These are phyloP conservation scores for Dactylellina drechsleri DNA, from an alignment of 2,329 filamentous ascomycete genomes.

Conservation along the genomic window DNA sequence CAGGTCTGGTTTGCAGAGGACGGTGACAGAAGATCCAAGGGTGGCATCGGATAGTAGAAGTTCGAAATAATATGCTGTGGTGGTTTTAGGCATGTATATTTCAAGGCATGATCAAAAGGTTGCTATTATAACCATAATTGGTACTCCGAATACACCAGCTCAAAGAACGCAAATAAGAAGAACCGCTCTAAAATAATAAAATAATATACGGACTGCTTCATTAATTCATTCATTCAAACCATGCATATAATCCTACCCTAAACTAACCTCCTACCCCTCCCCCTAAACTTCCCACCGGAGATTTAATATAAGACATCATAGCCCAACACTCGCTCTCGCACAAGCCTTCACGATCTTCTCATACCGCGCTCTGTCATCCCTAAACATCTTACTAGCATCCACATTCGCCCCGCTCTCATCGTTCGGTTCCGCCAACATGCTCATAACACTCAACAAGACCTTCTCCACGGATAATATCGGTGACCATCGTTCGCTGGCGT, in stretches of 20 bases:
- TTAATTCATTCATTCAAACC: too few species aligned
- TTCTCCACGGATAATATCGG: conserved; percentile 98
- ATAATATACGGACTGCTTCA: too few species aligned
- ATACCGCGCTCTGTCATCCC: conserved; percentile 83
- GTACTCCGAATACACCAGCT: neutral
- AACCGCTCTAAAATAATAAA: too few species aligned
- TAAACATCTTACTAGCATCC: conserved; percentile 96
- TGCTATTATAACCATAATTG: neutral
- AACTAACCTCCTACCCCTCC: too few species aligned
- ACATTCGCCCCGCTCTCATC: conserved; percentile 97
- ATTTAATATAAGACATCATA: conserved; percentile 64
- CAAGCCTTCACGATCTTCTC: conserved; percentile 85
- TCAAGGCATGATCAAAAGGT: neutral
- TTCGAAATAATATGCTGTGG: too few species aligned
- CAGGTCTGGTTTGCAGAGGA: too few species aligned
- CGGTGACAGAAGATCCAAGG: neutral
- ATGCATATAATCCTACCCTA: too few species aligned
- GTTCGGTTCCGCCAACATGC: conserved; percentile 96
- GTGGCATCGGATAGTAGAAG: neutral
- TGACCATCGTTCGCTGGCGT: conserved; percentile 93
- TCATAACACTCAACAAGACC: conserved; percentile 96
- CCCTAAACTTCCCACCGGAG: too few species aligned
- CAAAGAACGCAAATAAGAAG: neutral
- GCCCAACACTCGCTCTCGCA: conserved; percentile 79
- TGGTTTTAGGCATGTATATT: too few species aligned